Percentiles rank a stretch among this genome's conserved stretches.
Evolutionary conservation across 345 rosid species (phyloP).

Genomic region (Linum tenue): DNA sequence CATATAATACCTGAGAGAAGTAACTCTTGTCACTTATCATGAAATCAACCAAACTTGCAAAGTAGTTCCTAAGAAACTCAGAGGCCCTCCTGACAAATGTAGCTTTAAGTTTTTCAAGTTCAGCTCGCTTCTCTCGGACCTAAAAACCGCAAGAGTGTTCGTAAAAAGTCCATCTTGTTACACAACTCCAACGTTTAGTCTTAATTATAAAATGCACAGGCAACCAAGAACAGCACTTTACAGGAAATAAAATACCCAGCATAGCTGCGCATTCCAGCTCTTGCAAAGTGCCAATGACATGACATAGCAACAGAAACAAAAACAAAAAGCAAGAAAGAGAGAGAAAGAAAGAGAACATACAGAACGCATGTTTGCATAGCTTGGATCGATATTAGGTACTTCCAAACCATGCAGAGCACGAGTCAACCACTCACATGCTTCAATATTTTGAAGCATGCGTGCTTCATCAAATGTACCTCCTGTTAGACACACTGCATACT

Average conservation of each 20-base stretch:
- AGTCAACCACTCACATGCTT: slow-evolving; percentile 97
- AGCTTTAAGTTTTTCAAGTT: slow-evolving; percentile 66
- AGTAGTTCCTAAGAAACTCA: slow-evolving; percentile 88
- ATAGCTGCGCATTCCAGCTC: too few species aligned
- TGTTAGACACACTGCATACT: slow-evolving; percentile 78
- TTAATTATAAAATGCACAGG: too few species aligned
- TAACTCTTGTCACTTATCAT: slow-evolving; percentile 96
- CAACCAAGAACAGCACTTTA: too few species aligned
- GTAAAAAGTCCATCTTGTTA: too few species aligned
- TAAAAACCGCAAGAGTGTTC: slow-evolving; percentile 11
- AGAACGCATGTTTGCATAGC: slow-evolving; percentile 78
- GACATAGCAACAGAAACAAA: too few species aligned
- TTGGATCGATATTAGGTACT: slow-evolving; percentile 72
- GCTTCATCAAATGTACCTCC: slow-evolving; percentile 93
- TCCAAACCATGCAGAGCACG: slow-evolving; percentile 67
- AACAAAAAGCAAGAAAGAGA: not conserved
- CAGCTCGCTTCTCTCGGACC: slow-evolving; percentile 87
- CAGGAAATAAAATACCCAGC: too few species aligned
- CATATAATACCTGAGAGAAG: slow-evolving; percentile 73
- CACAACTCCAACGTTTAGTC: too few species aligned
- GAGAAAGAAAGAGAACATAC: slow-evolving; percentile 36
- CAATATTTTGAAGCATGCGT: slow-evolving; percentile 80
- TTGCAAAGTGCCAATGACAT: too few species aligned
- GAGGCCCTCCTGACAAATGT: slow-evolving; percentile 89
- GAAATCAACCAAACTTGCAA: slow-evolving; percentile 97